These are phyloP conservation scores for Sutorius australiensis DNA, from an alignment of 768 basidiomycete genomes.

Conservation along the genomic window DNA sequence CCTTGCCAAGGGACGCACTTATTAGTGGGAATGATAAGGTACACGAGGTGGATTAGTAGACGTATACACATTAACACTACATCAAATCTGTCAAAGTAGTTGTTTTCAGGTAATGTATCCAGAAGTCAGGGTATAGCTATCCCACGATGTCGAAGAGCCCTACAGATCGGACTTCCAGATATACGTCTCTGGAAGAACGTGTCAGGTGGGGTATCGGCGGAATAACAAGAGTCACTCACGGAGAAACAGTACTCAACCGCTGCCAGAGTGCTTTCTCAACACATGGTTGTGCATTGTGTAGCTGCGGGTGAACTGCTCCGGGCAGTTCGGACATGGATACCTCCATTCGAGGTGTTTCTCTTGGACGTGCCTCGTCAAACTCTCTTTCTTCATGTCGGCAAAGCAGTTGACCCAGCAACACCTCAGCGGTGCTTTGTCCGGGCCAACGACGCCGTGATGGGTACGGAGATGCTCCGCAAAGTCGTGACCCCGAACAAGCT, in stretches of 20 bases:
- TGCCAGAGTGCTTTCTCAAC: constrained; percentile 5
- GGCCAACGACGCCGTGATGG: constrained; percentile 17
- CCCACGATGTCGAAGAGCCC: not conserved
- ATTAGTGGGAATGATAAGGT: not conserved
- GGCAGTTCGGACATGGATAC: constrained; percentile 16
- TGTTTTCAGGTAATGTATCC: not conserved
- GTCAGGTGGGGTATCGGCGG: not conserved
- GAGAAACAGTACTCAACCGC: not conserved
- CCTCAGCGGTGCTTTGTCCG: constrained; percentile 1
- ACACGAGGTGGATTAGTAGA: constrained; percentile 9
- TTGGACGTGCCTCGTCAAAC: constrained; percentile 24
- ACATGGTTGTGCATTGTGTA: constrained; percentile 19
- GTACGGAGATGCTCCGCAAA: constrained; percentile 23
- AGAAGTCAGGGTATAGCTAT: not conserved
- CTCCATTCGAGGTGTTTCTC: constrained; percentile 23
- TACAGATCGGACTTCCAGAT: not conserved
- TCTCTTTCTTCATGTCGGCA: constrained; percentile 25
- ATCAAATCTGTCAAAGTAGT: not conserved
- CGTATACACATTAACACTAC: not conserved
- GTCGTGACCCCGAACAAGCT: not conserved
- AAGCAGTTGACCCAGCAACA: constrained; percentile 23
- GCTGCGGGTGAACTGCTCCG: constrained; percentile 25
- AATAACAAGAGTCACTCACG: not conserved
- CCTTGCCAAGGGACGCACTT: not conserved
- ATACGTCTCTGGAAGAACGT: not conserved